These are phyloP conservation scores for Melampsora occidentalis DNA, from an alignment of 1,284 basidiomycete species.

Conservation along the genomic window DNA sequence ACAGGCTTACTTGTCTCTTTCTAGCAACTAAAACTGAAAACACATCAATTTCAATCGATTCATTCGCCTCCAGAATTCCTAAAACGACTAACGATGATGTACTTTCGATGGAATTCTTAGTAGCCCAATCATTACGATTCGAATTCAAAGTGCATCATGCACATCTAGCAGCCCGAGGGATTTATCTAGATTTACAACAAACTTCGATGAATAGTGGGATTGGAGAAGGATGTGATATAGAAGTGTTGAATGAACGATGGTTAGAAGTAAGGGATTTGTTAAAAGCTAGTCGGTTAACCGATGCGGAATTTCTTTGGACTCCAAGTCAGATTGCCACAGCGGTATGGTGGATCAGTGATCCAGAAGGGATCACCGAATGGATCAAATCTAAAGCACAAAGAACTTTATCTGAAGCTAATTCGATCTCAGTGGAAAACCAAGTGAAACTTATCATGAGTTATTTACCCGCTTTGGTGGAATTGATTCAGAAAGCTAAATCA, in stretches of 20 bases:
- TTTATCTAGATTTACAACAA: slow-evolving; percentile 86
- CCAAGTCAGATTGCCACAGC: slow-evolving; percentile 93
- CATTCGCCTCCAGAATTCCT: slow-evolving; percentile 75
- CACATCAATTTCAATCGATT: slow-evolving; percentile 77
- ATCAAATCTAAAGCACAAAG: slow-evolving; percentile 47
- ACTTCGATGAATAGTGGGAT: slow-evolving; percentile 46
- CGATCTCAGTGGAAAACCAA: slow-evolving; percentile 7
- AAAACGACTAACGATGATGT: slow-evolving; percentile 71
- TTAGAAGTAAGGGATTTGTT: slow-evolving; percentile 64
- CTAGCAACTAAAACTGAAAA: slow-evolving; percentile 96
- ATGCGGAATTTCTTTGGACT: slow-evolving; percentile 84
- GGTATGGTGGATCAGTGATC: slow-evolving; percentile 67
- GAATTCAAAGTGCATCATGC: slow-evolving; percentile 91
- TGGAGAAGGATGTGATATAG: neutral
- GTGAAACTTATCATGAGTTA: slow-evolving; percentile 53
- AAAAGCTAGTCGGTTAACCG: slow-evolving; percentile 74
- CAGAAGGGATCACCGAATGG: slow-evolving; percentile 67
- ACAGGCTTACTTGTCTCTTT: slow-evolving; percentile 89
- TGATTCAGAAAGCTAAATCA: slow-evolving; percentile 64
- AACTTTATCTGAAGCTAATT: neutral
- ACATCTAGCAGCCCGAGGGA: slow-evolving; percentile 81
- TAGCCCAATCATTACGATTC: slow-evolving; percentile 86
- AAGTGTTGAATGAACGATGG: slow-evolving; percentile 15
- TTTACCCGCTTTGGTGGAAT: slow-evolving; percentile 61
- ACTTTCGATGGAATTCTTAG: slow-evolving; percentile 87